A percentile compares a stretch with the other conserved stretches of the same genome.
phyloP scores from a whole-genome alignment of 768 basidiomycete species.

The Podaxis pistillaris region DNA sequence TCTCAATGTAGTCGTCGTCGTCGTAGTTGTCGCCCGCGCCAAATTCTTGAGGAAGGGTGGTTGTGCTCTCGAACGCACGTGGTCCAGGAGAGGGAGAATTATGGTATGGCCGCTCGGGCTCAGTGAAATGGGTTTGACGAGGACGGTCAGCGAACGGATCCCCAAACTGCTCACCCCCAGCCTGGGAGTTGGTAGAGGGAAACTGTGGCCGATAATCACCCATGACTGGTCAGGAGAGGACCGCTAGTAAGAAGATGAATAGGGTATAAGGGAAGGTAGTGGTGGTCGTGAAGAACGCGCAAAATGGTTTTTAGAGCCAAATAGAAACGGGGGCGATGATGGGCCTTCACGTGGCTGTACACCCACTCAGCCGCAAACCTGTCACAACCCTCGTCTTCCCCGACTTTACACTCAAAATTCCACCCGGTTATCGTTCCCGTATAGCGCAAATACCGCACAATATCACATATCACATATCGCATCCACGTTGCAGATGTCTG shows the following conservation, averaged over 20 bases:
- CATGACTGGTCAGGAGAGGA: constrained; percentile 26
- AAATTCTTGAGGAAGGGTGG: constrained; percentile 45
- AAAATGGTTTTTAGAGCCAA: constrained; percentile 11
- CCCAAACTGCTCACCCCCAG: constrained; percentile 34
- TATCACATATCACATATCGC: background rate
- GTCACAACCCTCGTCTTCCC: background rate
- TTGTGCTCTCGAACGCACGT: constrained; percentile 56
- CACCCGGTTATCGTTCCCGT: background rate
- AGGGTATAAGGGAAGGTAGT: constrained; percentile 15
- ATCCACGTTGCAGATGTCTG: background rate
- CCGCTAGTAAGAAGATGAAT: constrained; percentile 11
- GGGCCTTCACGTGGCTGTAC: constrained; percentile 15
- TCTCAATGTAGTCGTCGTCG: constrained; percentile 76
- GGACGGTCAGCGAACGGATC: constrained; percentile 78
- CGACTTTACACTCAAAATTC: background rate
- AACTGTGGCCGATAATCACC: constrained; percentile 38
- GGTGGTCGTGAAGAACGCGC: constrained; percentile 6
- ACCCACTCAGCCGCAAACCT: background rate
- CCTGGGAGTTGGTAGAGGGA: constrained; percentile 32
- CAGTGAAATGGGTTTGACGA: constrained; percentile 59
- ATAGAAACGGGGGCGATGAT: constrained; percentile 17
- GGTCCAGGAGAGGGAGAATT: constrained; percentile 31
- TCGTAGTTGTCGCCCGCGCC: constrained; percentile 30
- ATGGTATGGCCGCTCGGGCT: constrained; percentile 46
- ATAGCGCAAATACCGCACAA: background rate